These are phyloP conservation scores for Pleurostoma richardsiae DNA, from an alignment of 2,329 filamentous ascomycete genomes.

Conservation along the genomic window DNA sequence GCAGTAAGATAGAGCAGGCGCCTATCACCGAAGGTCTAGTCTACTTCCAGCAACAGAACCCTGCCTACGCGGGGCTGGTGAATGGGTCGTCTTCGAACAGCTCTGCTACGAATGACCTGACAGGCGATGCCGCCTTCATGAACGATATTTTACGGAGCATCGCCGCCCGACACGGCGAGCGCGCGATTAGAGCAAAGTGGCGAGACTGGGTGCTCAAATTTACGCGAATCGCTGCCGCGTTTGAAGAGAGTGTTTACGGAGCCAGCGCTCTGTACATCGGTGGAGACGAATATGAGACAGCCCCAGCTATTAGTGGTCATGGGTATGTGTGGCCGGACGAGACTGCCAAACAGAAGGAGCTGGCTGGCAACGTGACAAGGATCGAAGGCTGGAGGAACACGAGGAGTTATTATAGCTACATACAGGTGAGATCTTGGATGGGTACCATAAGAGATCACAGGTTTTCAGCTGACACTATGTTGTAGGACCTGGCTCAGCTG, in stretches of 20 bases:
- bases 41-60: conserved; percentile 82
- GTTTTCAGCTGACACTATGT: background rate
- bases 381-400: conserved; percentile 98
- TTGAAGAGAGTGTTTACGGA: conserved; percentile 93
- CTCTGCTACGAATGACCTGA: conserved; percentile 56
- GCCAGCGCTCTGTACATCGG: conserved; percentile 85
- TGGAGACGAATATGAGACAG: conserved; percentile 62
- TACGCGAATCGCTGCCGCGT: conserved; percentile 84
- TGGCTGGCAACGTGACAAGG: conserved; percentile 84
- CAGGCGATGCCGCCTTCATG: conserved; percentile 88
- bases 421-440: conserved; percentile 56
- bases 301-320: conserved; percentile 63
- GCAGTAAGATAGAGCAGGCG: conserved; percentile 76
- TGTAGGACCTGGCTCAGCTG: conserved; percentile 58
- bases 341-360: conserved; percentile 70
- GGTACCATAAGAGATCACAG: background rate
- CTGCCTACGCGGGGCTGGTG: conserved; percentile 46
- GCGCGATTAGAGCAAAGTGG: conserved; percentile 88
- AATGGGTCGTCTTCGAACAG: conserved; percentile 34
- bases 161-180: conserved; percentile 78
- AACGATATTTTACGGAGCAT: conserved; percentile 79
- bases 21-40: conserved; percentile 77
- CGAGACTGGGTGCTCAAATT: conserved; percentile 93
- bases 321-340: conserved; percentile 96
- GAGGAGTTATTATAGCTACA: conserved; percentile 90